Percentiles rank a stretch among this genome's conserved stretches.
Evolutionary conservation across 371 early-diverging fungal species (phyloP).

Genomic region (Blastocladiella emersonii): DNA sequence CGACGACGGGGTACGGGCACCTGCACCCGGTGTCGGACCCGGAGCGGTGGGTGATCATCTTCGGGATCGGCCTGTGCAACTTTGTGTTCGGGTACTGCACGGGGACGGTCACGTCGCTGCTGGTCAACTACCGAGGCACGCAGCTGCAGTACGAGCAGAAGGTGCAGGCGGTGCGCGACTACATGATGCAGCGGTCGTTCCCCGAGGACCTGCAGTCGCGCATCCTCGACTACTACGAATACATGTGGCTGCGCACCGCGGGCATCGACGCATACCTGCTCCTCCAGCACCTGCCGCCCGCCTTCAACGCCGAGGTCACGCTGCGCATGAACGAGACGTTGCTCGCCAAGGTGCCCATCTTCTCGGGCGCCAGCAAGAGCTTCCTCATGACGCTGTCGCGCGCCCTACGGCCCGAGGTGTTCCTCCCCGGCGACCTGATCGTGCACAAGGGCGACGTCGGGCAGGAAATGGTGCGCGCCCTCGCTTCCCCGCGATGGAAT

Average conservation of each 20-base stretch:
- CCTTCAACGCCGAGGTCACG: not conserved
- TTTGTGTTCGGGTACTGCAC: conserved; percentile 2
- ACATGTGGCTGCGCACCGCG: not conserved
- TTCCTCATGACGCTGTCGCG: not conserved
- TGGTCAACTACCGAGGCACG: not conserved
- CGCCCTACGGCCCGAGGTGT: not conserved
- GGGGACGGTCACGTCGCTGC: not conserved
- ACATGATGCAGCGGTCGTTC: conserved; percentile 1
- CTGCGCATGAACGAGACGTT: not conserved
- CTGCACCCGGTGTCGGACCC: not conserved
- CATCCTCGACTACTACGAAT: not conserved
- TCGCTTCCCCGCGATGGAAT: not conserved
- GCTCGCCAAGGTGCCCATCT: not conserved
- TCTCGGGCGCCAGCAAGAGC: not conserved
- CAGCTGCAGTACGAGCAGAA: not conserved
- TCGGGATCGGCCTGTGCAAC: not conserved
- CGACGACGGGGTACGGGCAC: not conserved
- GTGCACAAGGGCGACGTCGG: not conserved
- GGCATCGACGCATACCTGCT: not conserved
- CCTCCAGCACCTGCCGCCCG: not conserved
- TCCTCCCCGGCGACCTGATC: not conserved
- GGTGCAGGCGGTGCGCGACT: not conserved
- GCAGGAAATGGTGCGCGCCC: not conserved
- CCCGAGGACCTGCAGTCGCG: conserved; percentile 1
- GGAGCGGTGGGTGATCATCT: not conserved